These are phyloP conservation scores for Syzygium jambos DNA, from an alignment of 345 rosid genomes.

Conservation along the genomic window DNA sequence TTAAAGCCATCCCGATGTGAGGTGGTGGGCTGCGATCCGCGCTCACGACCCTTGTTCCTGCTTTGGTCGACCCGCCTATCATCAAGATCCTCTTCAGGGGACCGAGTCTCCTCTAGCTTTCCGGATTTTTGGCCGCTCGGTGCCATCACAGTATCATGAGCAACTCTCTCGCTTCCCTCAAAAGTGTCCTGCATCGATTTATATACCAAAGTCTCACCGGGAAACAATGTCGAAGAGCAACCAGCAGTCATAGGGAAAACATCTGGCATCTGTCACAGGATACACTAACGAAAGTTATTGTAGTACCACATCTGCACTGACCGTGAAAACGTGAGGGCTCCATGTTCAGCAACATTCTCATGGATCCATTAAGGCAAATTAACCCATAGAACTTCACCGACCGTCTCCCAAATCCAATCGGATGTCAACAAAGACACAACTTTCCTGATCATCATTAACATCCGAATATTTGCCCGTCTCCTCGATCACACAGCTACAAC, in stretches of 20 bases:
- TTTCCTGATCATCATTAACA: not conserved
- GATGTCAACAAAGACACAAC: not conserved
- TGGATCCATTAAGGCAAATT: not conserved
- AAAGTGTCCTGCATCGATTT: constrained; percentile 4
- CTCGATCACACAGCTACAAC: not conserved
- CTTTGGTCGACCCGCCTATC: too few species aligned
- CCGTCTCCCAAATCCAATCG: not conserved
- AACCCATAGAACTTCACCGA: not conserved
- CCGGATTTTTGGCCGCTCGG: too few species aligned
- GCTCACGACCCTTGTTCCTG: too few species aligned
- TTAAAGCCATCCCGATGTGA: constrained; percentile 71
- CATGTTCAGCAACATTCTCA: not conserved
- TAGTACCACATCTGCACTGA: too few species aligned
- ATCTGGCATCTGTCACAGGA: too few species aligned
- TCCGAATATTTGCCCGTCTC: not conserved
- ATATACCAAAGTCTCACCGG: not conserved
- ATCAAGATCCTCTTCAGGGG: too few species aligned
- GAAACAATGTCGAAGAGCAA: not conserved
- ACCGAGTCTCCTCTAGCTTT: too few species aligned
- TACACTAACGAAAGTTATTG: too few species aligned
- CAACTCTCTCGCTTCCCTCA: constrained; percentile 11
- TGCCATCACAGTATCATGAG: too few species aligned
- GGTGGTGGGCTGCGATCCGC: constrained; percentile 16
- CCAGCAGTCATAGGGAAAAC: not conserved
- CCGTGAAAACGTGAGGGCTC: too few species aligned